Percentiles rank a stretch among this genome's conserved stretches.
Evolutionary conservation across 495 filamentous ascomycete genomes (phyloP).

Genomic region (Trichoderma virens): DNA sequence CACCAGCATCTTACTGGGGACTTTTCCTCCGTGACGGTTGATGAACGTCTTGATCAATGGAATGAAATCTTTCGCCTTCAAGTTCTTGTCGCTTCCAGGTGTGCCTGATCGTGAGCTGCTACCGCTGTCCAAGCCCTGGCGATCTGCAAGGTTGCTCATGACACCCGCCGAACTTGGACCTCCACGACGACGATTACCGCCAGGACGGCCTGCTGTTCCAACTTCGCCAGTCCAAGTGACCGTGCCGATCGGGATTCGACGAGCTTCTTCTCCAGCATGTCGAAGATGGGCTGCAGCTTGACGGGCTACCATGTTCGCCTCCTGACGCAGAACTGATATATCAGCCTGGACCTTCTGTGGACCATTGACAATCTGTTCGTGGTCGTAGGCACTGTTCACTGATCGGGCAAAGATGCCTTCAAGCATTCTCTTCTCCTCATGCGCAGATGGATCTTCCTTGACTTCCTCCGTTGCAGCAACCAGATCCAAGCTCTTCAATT

Average conservation of each 20-base stretch:
- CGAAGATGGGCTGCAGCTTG: constrained; percentile 67
- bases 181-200: constrained; percentile 28
- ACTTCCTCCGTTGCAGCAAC: constrained; percentile 20
- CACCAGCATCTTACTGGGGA: constrained; percentile 66
- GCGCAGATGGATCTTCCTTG: constrained; percentile 28
- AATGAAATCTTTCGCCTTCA: constrained; percentile 51
- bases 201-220: constrained; percentile 59
- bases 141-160: constrained; percentile 50
- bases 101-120: constrained; percentile 28
- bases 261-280: constrained; percentile 62
- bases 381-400: constrained; percentile 77
- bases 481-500: neutral
- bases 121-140: constrained; percentile 37
- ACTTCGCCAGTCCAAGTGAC: constrained; percentile 90
- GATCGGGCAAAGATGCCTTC: constrained; percentile 78
- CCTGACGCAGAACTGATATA: constrained; percentile 64
- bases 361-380: constrained; percentile 73
- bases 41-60: constrained; percentile 70
- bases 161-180: constrained; percentile 49
- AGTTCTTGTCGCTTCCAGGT: constrained; percentile 18
- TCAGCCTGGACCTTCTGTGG: constrained; percentile 45
- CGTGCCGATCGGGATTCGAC: constrained; percentile 65
- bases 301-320: constrained; percentile 71
- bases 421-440: constrained; percentile 62
- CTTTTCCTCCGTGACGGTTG: constrained; percentile 58